A percentile compares a stretch with the other conserved stretches of the same genome.
These are phyloP conservation scores for Diplodia sapinea DNA, from an alignment of 2,329 filamentous ascomycete genomes.

Conservation along the genomic window DNA sequence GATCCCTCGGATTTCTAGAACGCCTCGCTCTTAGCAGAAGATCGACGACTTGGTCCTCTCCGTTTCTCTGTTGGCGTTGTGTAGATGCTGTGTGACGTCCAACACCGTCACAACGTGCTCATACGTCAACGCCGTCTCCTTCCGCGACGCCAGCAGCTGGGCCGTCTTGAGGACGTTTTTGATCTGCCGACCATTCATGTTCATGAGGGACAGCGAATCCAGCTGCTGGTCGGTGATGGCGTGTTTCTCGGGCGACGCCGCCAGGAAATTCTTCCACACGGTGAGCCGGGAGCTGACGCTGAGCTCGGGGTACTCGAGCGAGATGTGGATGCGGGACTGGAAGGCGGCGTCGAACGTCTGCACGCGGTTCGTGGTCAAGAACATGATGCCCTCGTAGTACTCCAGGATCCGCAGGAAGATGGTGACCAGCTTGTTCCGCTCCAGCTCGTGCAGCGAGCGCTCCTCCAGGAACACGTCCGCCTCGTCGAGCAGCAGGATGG, in stretches of 20 bases:
- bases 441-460: constrained; percentile 32
- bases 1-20: neutral
- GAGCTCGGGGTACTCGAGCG: constrained; percentile 51
- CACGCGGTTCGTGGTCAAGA: constrained; percentile 48
- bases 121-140: constrained; percentile 37
- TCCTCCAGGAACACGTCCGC: constrained; percentile 49
- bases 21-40: constrained; percentile 31
- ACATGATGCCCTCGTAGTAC: constrained; percentile 44
- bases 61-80: constrained; percentile 44
- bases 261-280: constrained; percentile 56
- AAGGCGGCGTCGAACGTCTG: constrained; percentile 54
- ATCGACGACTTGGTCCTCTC: constrained; percentile 33
- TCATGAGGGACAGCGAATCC: constrained; percentile 39
- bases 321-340: constrained; percentile 54
- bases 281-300: constrained; percentile 44
- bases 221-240: constrained; percentile 42
- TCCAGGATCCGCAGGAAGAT: constrained; percentile 49
- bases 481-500: constrained; percentile 59
- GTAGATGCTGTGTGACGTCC: constrained; percentile 49
- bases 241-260: constrained; percentile 36
- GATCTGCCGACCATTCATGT: constrained; percentile 52
- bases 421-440: constrained; percentile 39
- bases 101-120: constrained; percentile 45
- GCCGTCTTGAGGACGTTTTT: constrained; percentile 52
- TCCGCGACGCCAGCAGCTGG: constrained; percentile 40